phyloP scores from a whole-genome alignment of 2,329 filamentous ascomycete species.

The Penicillium sp. region DNA sequence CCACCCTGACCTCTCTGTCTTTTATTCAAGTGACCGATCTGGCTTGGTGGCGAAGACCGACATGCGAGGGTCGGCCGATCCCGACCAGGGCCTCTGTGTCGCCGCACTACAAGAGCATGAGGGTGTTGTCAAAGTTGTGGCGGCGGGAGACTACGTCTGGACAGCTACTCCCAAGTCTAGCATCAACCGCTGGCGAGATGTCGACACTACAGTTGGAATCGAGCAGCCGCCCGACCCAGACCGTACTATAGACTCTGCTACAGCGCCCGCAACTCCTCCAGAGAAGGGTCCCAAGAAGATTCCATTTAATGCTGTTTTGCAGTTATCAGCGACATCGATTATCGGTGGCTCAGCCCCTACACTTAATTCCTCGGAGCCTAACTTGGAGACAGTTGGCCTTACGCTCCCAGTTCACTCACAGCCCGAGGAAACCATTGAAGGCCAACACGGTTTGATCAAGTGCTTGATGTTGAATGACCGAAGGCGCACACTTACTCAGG shows the following conservation, averaged over 20 bases:
- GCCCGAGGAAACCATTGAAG: constrained; percentile 82
- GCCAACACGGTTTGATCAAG: constrained; percentile 92
- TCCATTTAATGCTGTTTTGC: constrained; percentile 71
- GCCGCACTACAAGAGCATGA: constrained; percentile 92
- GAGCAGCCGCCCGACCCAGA: constrained; percentile 45
- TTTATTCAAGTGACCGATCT: constrained; percentile 91
- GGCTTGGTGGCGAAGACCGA: constrained; percentile 97
- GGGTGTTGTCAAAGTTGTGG: constrained; percentile 58
- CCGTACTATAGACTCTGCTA: constrained; percentile 44
- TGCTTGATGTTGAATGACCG: constrained; percentile 88
- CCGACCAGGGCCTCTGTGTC: constrained; percentile 85
- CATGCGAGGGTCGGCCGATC: constrained; percentile 68
- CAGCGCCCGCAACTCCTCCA: constrained; percentile 14
- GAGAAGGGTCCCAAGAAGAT: constrained; percentile 56
- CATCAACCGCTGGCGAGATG: constrained; percentile 85
- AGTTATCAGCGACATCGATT: constrained; percentile 80
- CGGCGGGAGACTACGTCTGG: constrained; percentile 76
- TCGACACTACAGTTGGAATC: constrained; percentile 73
- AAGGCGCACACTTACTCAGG: constrained; percentile 81
- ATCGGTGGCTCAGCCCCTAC: constrained; percentile 54
- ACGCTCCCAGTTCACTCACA: constrained; percentile 64
- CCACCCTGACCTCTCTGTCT: constrained; percentile 77
- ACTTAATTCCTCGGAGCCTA: constrained; percentile 51
- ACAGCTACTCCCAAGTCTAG: constrained; percentile 86
- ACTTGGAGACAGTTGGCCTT: constrained; percentile 48